Percentiles rank a stretch among this genome's conserved stretches.
Conservation (phyloP, 202 grass and related monocot genomes). For the Digitaria exilis region DNA sequence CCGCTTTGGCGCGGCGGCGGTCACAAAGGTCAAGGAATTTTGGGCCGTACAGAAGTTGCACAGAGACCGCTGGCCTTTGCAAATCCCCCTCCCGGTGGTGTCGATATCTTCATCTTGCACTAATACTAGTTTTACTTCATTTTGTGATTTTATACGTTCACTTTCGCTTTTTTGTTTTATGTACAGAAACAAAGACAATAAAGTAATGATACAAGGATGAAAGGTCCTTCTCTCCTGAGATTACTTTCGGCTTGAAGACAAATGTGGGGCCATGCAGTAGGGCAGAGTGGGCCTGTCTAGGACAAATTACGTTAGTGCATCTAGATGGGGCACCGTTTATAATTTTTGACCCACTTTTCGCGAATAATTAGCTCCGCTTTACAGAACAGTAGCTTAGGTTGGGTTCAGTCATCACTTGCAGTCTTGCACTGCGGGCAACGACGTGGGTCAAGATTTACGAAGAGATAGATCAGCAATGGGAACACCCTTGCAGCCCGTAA, state of each 20-base stretch:
- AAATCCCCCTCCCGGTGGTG: not conserved
- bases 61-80: not conserved
- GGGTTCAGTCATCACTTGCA: not conserved
- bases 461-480: too few relatives aligned
- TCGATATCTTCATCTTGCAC: not conserved
- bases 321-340: not conserved
- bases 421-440: not conserved
- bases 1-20: not conserved
- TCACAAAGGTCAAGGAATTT: too few relatives aligned
- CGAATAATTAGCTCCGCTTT: not conserved
- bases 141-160: not conserved
- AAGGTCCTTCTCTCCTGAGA: not conserved
- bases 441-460: too few relatives aligned
- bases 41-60: too few relatives aligned
- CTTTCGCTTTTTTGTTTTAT: not conserved
- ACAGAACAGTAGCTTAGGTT: not conserved
- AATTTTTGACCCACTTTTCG: not conserved
- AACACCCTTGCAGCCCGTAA: too few relatives aligned
- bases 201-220: not conserved
- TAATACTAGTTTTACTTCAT: not conserved
- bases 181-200: not conserved
- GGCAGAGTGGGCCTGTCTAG: not conserved
- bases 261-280: not conserved
- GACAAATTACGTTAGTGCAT: not conserved
- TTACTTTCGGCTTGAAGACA: slow-evolving; percentile 26